Conservation (phyloP, 768 basidiomycete species). For the Hydnomerulius pinastri region DNA sequence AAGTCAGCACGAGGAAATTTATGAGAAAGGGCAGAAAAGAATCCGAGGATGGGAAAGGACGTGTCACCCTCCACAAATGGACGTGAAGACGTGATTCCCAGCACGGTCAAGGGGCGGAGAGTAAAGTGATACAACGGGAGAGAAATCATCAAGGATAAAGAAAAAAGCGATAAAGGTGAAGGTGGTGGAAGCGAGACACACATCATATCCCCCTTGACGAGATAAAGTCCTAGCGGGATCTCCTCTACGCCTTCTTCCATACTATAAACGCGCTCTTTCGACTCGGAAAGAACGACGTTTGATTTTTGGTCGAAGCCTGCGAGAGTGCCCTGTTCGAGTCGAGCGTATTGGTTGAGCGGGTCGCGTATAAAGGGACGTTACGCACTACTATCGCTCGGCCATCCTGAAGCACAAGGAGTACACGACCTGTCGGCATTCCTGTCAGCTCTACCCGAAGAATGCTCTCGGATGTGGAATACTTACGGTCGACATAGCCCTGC, state of each 20-base stretch:
- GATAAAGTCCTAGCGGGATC: constrained; percentile 90
- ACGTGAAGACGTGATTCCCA: not conserved
- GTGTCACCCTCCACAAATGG: too few relatives aligned
- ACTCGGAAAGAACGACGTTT: constrained; percentile 93
- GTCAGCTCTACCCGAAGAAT: too few relatives aligned
- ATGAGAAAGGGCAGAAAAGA: not conserved
- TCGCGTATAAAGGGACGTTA: constrained; percentile 11
- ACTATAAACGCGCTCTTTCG: constrained; percentile 91
- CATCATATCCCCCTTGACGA: constrained; percentile 99
- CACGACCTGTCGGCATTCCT: constrained; percentile 85
- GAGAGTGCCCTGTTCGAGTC: constrained; percentile 80
- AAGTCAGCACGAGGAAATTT: constrained; percentile 4
- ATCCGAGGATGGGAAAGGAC: not conserved
- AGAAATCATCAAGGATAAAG: not conserved
- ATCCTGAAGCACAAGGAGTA: constrained; percentile 94
- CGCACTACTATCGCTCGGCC: constrained; percentile 91
- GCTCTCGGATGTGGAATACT: constrained; percentile 24
- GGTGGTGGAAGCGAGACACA: constrained; percentile 44
- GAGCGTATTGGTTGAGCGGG: too few relatives aligned
- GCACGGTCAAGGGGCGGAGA: not conserved
- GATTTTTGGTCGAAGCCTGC: constrained; percentile 95
- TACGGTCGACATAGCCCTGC: constrained; percentile 89
- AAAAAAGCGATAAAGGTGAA: not conserved
- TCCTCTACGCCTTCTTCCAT: constrained; percentile 92
- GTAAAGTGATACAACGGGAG: not conserved